These are phyloP conservation scores for Rhodotorula sp. DNA, from an alignment of 1,284 basidiomycete genomes.

Conservation along the genomic window DNA sequence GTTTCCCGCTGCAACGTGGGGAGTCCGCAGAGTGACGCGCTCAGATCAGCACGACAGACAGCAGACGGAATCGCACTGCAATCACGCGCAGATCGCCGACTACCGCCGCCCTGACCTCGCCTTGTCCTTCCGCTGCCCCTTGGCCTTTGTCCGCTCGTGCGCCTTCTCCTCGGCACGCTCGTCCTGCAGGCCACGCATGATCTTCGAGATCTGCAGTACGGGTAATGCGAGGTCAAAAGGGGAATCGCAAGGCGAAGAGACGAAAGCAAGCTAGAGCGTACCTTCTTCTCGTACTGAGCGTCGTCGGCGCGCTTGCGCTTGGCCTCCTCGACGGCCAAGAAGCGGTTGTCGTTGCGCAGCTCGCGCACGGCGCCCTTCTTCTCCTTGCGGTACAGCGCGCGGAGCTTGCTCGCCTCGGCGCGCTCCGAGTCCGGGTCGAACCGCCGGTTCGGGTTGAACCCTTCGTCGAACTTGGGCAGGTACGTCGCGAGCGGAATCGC, in stretches of 20 bases:
- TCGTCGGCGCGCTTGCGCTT: conserved; percentile 84
- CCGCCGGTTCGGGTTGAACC: conserved; percentile 76
- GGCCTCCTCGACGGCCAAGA: conserved; percentile 85
- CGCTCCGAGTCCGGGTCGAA: conserved; percentile 93
- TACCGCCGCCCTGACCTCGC: conserved; percentile 63
- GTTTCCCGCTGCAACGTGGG: not conserved
- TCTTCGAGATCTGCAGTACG: conserved; percentile 58
- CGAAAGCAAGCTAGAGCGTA: conserved; percentile 18
- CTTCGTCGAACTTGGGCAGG: conserved; percentile 88
- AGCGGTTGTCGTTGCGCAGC: conserved; percentile 89
- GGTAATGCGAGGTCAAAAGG: not conserved
- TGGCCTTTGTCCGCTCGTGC: conserved; percentile 60
- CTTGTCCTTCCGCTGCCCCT: conserved; percentile 73
- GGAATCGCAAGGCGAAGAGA: no score
- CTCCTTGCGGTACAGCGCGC: conserved; percentile 90
- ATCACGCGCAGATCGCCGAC: not conserved
- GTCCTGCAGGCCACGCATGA: conserved; percentile 76
- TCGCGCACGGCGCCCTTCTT: conserved; percentile 95
- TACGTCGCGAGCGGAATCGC: conserved; percentile 93
- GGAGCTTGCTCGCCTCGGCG: conserved; percentile 82
- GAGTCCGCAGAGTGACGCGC: no score
- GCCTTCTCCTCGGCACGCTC: conserved; percentile 96
- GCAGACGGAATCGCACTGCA: not conserved
- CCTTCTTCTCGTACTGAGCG: conserved; percentile 58
- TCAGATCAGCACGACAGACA: no score